Conservation (phyloP, 495 filamentous ascomycete genomes). For the Hyaloscypha variabilis region DNA sequence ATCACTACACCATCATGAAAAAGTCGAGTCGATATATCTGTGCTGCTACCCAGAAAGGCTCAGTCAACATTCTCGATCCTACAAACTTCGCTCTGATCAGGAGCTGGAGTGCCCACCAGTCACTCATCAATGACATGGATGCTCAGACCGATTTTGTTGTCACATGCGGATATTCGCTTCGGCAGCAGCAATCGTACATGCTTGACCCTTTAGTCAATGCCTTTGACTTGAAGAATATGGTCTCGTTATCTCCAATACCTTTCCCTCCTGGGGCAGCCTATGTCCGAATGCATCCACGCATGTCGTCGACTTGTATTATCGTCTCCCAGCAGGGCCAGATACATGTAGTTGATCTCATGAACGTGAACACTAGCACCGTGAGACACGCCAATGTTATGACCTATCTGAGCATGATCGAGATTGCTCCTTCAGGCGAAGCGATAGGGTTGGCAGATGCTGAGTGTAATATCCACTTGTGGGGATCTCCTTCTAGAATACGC, state of each 20-base stretch:
- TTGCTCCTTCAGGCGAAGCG: slow-evolving; percentile 90
- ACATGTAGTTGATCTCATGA: slow-evolving; percentile 93
- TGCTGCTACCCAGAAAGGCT: slow-evolving; percentile 82
- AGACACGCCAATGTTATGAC: slow-evolving; percentile 77
- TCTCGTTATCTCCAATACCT: slow-evolving; percentile 82
- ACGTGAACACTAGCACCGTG: slow-evolving; percentile 86
- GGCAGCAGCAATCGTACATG: slow-evolving; percentile 53
- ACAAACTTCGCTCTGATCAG: slow-evolving; percentile 75
- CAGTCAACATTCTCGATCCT: slow-evolving; percentile 83
- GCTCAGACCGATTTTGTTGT: slow-evolving; percentile 88
- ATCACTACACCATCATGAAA: slow-evolving; percentile 89
- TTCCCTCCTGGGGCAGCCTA: slow-evolving; percentile 91
- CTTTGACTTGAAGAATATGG: slow-evolving; percentile 87
- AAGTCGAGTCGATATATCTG: slow-evolving; percentile 80
- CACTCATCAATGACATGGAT: slow-evolving; percentile 92
- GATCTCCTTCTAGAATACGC: slow-evolving; percentile 82
- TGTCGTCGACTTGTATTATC: slow-evolving; percentile 91
- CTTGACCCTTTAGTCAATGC: slow-evolving; percentile 92
- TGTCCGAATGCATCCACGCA: slow-evolving; percentile 91
- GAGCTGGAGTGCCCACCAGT: slow-evolving; percentile 83
- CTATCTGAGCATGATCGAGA: slow-evolving; percentile 72
- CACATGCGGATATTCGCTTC: slow-evolving; percentile 87
- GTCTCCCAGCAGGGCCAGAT: slow-evolving; percentile 88
- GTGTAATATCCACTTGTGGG: slow-evolving; percentile 85
- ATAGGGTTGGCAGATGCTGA: slow-evolving; percentile 80